Conservation (phyloP, 768 basidiomycete genomes). For the Auriscalpium orientale region DNA sequence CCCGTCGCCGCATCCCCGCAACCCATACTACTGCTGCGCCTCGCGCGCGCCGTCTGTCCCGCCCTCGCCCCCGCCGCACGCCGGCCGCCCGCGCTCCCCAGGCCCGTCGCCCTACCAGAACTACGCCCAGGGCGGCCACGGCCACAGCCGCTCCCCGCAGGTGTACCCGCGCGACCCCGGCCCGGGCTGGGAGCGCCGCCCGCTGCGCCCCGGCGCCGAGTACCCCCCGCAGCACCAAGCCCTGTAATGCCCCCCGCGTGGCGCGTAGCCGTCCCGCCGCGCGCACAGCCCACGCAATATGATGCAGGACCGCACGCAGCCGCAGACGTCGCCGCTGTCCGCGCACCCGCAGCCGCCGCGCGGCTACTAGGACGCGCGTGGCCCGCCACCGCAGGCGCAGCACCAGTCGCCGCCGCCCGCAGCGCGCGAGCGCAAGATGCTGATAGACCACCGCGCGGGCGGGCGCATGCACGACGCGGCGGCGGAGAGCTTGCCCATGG, state of each 20-base stretch:
- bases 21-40: conserved; percentile 46
- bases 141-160: conserved; percentile 50
- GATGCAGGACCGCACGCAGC: conserved; percentile 21
- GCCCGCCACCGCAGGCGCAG: conserved; percentile 29
- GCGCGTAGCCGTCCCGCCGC: conserved; percentile 28
- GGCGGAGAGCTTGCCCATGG: conserved; percentile 16
- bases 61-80: conserved; percentile 46
- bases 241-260: conserved; percentile 26
- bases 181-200: conserved; percentile 46
- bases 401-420: conserved; percentile 19
- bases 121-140: conserved; percentile 38
- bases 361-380: conserved; percentile 55
- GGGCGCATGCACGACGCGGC: conserved; percentile 23
- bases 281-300: conserved; percentile 40
- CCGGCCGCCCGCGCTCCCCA: conserved; percentile 43
- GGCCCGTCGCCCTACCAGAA: conserved; percentile 38
- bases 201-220: conserved; percentile 20
- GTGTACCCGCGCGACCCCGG: conserved; percentile 45
- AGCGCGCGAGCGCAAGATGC: neutral
- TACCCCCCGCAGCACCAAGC: conserved; percentile 26
- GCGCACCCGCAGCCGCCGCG: conserved; percentile 31
- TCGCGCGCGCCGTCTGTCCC: conserved; percentile 51
- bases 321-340: conserved; percentile 51
- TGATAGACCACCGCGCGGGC: conserved; percentile 20
- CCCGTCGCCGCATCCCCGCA: conserved; percentile 42